Evolutionary conservation across 257 asterid species (phyloP).

Genomic region (Jaltomata sinuosa): DNA sequence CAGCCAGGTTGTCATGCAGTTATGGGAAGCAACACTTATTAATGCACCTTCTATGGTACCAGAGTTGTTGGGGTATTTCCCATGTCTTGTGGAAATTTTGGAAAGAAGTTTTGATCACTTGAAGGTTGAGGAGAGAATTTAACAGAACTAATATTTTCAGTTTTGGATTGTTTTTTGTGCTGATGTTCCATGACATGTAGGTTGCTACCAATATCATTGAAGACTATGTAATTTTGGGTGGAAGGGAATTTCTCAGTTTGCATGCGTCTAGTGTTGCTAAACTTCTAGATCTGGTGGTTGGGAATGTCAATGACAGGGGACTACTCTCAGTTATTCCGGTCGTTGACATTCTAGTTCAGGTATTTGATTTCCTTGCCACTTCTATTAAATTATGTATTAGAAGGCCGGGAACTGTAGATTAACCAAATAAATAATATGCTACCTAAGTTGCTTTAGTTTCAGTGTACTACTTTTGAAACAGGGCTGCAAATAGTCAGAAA

Average conservation of each 20-base stretch:
- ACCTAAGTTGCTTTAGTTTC: neutral
- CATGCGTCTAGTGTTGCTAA: conserved; percentile 67
- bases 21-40: conserved; percentile 93
- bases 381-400: neutral
- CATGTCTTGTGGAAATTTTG: conserved; percentile 78
- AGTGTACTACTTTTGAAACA: neutral
- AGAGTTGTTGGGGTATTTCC: conserved; percentile 71
- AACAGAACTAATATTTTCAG: neutral
- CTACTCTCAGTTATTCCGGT: conserved; percentile 76
- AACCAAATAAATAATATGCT: neutral
- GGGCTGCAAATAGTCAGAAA: neutral
- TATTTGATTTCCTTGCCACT: conserved; percentile 15
- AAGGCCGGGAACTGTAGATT: neutral
- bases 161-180: neutral
- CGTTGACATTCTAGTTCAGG: conserved; percentile 92
- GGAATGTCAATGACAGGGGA: conserved; percentile 86
- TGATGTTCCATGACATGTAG: conserved; percentile 33
- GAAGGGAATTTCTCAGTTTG: conserved; percentile 66
- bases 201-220: conserved; percentile 82
- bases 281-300: conserved; percentile 82
- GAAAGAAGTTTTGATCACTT: conserved; percentile 86
- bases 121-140: conserved; percentile 33
- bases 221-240: conserved; percentile 82
- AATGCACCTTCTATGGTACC: conserved; percentile 85
- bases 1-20: conserved; percentile 33